phyloP scores from a whole-genome alignment of 352 stramenopile species.

The Phytophthora rubi region DNA sequence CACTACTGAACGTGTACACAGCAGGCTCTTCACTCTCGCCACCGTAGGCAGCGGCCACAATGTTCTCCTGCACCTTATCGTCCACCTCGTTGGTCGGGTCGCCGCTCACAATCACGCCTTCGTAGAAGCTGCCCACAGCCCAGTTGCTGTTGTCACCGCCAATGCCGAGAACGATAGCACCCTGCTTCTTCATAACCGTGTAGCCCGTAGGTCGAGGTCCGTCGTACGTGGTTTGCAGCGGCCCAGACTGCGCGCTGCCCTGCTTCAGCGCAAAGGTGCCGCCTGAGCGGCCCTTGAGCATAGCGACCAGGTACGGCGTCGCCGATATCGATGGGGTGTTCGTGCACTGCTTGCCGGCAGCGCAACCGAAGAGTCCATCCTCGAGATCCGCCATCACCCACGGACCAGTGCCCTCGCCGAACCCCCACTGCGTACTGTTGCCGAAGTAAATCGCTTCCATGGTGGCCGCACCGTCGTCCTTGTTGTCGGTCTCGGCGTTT shows the following conservation, averaged over 20 bases:
- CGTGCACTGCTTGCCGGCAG: slow-evolving; percentile 11
- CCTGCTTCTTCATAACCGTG: slow-evolving; percentile 34
- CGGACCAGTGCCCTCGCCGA: slow-evolving; percentile 21
- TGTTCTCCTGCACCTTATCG: slow-evolving; percentile 21
- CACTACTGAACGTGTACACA: neutral
- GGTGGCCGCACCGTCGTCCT: slow-evolving; percentile 24
- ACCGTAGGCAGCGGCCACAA: slow-evolving; percentile 24
- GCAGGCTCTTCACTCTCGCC: neutral
- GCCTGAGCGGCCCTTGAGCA: slow-evolving; percentile 31
- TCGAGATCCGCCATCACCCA: slow-evolving; percentile 36
- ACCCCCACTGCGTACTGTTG: slow-evolving; percentile 23
- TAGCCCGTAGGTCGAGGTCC: slow-evolving; percentile 28
- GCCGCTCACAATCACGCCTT: slow-evolving; percentile 27
- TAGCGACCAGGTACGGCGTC: slow-evolving; percentile 20
- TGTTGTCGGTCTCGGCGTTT: slow-evolving; percentile 31
- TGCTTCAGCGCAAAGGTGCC: slow-evolving; percentile 32
- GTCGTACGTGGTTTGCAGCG: slow-evolving; percentile 29
- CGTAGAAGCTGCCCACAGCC: slow-evolving; percentile 25
- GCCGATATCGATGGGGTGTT: slow-evolving; percentile 17
- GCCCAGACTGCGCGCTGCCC: slow-evolving; percentile 19
- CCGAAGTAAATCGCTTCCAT: slow-evolving; percentile 34
- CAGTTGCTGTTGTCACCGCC: slow-evolving; percentile 30
- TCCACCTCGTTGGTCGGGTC: slow-evolving; percentile 24
- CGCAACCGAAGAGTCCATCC: slow-evolving; percentile 30
- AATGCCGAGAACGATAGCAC: slow-evolving; percentile 31